Evolutionary conservation across 495 filamentous ascomycete species (phyloP).

Genomic region (Daldinia decipiens): DNA sequence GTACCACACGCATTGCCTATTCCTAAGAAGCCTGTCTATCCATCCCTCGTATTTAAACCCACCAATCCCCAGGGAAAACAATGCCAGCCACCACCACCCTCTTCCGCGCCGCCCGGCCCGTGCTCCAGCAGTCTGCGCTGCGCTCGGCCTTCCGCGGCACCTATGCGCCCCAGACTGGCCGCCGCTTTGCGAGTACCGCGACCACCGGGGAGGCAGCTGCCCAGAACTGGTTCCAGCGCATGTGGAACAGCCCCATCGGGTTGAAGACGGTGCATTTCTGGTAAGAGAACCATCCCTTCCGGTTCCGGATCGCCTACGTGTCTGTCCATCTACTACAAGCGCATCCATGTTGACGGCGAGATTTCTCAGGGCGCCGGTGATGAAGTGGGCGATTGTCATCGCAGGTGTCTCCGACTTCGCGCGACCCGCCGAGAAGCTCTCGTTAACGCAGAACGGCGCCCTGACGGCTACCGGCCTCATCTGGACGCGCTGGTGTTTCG

Average conservation of each 20-base stretch:
- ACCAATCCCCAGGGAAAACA: conserved; percentile 15
- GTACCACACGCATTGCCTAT: conserved; percentile 1
- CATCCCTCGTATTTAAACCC: not conserved
- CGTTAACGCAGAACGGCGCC: conserved; percentile 88
- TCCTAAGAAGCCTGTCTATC: conserved; percentile 17
- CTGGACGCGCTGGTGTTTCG: conserved; percentile 98
- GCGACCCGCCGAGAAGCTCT: conserved; percentile 91
- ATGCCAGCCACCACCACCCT: conserved; percentile 54
- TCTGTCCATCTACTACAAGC: not conserved
- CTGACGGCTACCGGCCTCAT: conserved; percentile 90
- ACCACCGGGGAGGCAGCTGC: conserved; percentile 51
- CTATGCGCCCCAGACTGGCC: conserved; percentile 61
- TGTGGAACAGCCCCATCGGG: conserved; percentile 89
- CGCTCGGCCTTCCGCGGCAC: conserved; percentile 61
- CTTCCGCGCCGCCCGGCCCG: conserved; percentile 63
- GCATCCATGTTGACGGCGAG: conserved; percentile 11
- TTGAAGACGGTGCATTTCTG: conserved; percentile 99
- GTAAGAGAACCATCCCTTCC: conserved; percentile 56
- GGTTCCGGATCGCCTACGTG: not conserved
- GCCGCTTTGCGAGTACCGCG: conserved; percentile 74
- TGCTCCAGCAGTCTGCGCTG: conserved; percentile 52
- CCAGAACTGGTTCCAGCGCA: conserved; percentile 71
- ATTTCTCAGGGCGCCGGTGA: conserved; percentile 81
- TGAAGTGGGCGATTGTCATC: conserved; percentile 97
- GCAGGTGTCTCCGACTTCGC: conserved; percentile 91